These are phyloP conservation scores for Cochlearia excelsa DNA, from an alignment of 345 rosid genomes.

Conservation along the genomic window DNA sequence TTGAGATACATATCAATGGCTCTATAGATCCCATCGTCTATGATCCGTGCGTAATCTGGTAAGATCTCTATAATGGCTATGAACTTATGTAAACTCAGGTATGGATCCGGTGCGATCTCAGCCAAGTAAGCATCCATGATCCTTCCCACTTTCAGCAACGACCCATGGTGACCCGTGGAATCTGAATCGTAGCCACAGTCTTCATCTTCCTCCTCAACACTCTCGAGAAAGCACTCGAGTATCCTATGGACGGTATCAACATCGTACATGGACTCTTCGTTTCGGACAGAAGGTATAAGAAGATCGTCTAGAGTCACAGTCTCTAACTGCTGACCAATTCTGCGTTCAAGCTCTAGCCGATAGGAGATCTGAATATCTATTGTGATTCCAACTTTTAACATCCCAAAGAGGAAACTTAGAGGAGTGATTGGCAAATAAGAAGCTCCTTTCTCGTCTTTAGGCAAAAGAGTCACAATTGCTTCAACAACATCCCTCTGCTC, in stretches of 20 bases:
- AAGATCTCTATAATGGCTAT: conserved; percentile 61
- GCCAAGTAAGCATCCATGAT: conserved; percentile 78
- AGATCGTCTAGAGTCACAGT: conserved; percentile 68
- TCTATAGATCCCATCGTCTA: conserved; percentile 79
- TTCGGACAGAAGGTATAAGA: conserved; percentile 66
- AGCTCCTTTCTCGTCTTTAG: conserved; percentile 47
- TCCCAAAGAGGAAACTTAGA: conserved; percentile 71
- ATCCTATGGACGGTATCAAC: conserved; percentile 71
- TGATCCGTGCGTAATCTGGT: conserved; percentile 72
- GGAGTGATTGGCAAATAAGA: conserved; percentile 37
- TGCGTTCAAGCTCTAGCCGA: conserved; percentile 66
- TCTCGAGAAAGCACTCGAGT: conserved; percentile 58
- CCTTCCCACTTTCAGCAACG: conserved; percentile 73
- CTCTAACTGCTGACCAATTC: conserved; percentile 61
- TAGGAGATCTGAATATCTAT: conserved; percentile 48
- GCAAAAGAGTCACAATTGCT: conserved; percentile 61
- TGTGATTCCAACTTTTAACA: conserved; percentile 61
- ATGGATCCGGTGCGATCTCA: conserved; percentile 84
- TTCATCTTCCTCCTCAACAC: conserved; percentile 60
- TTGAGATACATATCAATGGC: conserved; percentile 79
- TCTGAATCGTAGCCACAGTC: conserved; percentile 28
- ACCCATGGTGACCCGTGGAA: conserved; percentile 49
- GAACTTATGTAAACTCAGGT: conserved; percentile 66
- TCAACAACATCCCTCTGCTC: conserved; percentile 63
- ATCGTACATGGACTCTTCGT: conserved; percentile 68